Percentiles rank a stretch among this genome's conserved stretches.
phyloP scores from a whole-genome alignment of 2,329 filamentous ascomycete genomes.

The Rutstroemia sp. region DNA sequence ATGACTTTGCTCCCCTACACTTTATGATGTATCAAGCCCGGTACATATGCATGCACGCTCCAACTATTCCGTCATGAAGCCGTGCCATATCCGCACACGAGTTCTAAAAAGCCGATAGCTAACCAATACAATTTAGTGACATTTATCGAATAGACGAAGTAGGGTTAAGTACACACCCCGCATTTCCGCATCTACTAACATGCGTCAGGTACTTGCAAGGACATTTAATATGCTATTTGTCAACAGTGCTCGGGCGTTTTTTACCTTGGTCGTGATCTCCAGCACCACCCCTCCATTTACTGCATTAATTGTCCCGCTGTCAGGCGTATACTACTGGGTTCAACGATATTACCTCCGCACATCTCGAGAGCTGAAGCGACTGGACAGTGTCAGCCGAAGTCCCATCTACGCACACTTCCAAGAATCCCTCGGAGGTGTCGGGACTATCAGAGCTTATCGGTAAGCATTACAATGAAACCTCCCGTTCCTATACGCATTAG shows the following conservation, averaged over 20 bases:
- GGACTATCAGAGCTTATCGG: constrained; percentile 89
- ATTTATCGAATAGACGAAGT: constrained; percentile 40
- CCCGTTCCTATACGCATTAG: not conserved
- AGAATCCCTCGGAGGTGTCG: constrained; percentile 87
- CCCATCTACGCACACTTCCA: constrained; percentile 99
- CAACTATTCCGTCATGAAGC: too few species aligned
- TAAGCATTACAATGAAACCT: not conserved
- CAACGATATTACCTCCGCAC: constrained; percentile 96
- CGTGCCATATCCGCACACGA: too few species aligned
- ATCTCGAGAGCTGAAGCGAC: constrained; percentile 88
- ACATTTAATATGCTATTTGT: constrained; percentile 96
- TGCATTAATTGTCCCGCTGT: constrained; percentile 72
- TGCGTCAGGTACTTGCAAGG: constrained; percentile 87
- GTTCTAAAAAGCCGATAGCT: not conserved
- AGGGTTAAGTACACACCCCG: constrained; percentile 7
- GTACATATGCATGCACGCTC: constrained; percentile 1
- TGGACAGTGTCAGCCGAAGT: constrained; percentile 91
- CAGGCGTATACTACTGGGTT: constrained; percentile 78
- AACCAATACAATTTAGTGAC: constrained; percentile 33
- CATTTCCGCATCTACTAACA: constrained; percentile 44
- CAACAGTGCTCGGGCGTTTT: constrained; percentile 66
- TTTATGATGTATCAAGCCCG: not conserved
- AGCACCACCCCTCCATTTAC: constrained; percentile 74
- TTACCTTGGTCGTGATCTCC: constrained; percentile 83
- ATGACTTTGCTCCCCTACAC: not conserved